These are phyloP conservation scores for Lipomyces mesembrius DNA, from an alignment of 805 yeast genomes.

Conservation along the genomic window DNA sequence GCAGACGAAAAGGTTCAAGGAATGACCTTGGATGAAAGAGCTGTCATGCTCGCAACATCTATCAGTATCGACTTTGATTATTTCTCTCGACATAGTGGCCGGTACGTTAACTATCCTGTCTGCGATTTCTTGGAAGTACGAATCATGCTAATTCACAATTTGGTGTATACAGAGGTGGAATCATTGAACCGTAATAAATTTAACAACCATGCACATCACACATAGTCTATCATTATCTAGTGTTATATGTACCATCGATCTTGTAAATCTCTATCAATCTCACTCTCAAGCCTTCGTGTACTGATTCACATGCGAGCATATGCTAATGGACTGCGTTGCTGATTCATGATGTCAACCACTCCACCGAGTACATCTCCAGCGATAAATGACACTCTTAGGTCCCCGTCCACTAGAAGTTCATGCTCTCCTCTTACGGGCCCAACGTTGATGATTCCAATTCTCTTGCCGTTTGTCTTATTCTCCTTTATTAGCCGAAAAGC, in stretches of 20 bases:
- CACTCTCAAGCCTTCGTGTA: not conserved
- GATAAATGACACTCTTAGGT: slow-evolving; percentile 31
- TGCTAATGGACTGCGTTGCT: not conserved
- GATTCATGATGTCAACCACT: slow-evolving; percentile 18
- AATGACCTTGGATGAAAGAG: slow-evolving; percentile 79
- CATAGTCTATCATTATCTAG: slow-evolving; percentile 1
- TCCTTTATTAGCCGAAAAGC: slow-evolving; percentile 40
- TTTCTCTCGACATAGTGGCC: slow-evolving; percentile 65
- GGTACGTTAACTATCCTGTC: slow-evolving; percentile 12
- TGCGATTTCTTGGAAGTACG: not conserved
- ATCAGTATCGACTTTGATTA: slow-evolving; percentile 94
- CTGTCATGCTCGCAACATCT: slow-evolving; percentile 83
- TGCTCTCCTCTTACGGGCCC: slow-evolving; percentile 41
- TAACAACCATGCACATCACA: too few relatives aligned
- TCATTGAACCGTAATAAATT: not conserved
- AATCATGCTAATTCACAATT: slow-evolving; percentile 17
- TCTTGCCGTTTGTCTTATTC: slow-evolving; percentile 34
- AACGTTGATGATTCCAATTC: slow-evolving; percentile 37
- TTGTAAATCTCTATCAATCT: not conserved
- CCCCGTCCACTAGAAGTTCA: slow-evolving; percentile 32
- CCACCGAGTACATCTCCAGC: slow-evolving; percentile 34
- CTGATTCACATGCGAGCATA: not conserved
- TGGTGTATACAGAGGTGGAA: slow-evolving; percentile 9
- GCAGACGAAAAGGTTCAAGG: slow-evolving; percentile 44
- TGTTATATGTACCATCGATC: not conserved